phyloP scores from a whole-genome alignment of 2,329 filamentous ascomycete species.

The Trematosphaeria pertusa region DNA sequence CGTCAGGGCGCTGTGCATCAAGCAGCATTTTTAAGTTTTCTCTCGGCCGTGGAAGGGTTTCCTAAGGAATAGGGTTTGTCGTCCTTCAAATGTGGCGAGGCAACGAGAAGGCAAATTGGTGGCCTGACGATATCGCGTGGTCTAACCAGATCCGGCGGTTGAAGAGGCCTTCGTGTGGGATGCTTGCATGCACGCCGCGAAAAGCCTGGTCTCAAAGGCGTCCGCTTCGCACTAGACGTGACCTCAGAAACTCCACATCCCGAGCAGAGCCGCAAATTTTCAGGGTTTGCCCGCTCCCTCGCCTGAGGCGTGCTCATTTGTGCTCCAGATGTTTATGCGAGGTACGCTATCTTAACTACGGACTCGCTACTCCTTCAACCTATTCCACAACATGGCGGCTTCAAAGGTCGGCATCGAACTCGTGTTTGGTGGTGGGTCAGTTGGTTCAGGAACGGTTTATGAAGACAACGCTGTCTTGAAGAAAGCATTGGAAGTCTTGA shows the following conservation, averaged over 20 bases:
- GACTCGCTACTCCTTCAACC: not conserved
- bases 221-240: too few relatives aligned
- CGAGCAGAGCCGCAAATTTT: slow-evolving; percentile 1
- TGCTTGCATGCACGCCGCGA: not conserved
- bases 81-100: too few relatives aligned
- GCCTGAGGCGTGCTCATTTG: not conserved
- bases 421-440: slow-evolving; percentile 1
- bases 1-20: not conserved
- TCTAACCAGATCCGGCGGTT: not conserved
- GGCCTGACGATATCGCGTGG: not conserved
- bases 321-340: not conserved
- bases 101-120: not conserved
- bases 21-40: not conserved
- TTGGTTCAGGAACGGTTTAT: not conserved
- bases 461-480: not conserved
- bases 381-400: not conserved
- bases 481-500: slow-evolving; percentile 23
- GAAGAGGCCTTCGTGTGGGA: not conserved
- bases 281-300: not conserved
- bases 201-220: too few relatives aligned
- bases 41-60: too few relatives aligned
- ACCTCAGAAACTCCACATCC: too few relatives aligned
- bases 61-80: too few relatives aligned
- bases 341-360: too few relatives aligned
- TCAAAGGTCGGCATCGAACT: not conserved